phyloP scores from a whole-genome alignment of 2,329 filamentous ascomycete species.

The Penicillium glabrum region DNA sequence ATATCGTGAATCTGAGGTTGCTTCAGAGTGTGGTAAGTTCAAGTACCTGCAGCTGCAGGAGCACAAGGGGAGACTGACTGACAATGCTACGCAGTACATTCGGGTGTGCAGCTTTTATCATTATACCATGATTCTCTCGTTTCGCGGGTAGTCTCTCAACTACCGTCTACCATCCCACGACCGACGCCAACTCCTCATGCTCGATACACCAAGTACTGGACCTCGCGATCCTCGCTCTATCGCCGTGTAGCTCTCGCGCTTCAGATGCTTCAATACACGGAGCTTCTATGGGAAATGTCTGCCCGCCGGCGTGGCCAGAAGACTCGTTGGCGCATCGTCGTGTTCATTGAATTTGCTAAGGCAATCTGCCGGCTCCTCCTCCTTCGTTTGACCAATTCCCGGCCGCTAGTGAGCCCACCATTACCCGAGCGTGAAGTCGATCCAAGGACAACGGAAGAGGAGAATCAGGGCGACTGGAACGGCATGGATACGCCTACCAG shows the following conservation, averaged over 20 bases:
- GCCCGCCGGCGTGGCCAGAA: constrained; percentile 80
- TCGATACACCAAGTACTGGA: constrained; percentile 66
- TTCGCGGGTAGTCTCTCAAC: constrained; percentile 59
- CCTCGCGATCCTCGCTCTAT: constrained; percentile 66
- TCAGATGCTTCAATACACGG: constrained; percentile 90
- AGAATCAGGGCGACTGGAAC: constrained; percentile 39
- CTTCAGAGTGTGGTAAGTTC: constrained; percentile 74
- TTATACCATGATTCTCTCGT: constrained; percentile 91
- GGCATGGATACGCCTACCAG: constrained; percentile 47
- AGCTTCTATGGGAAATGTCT: constrained; percentile 96
- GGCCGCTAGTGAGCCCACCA: constrained; percentile 78
- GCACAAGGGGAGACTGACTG: constrained; percentile 20
- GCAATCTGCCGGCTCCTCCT: constrained; percentile 79
- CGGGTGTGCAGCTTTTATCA: constrained; percentile 82
- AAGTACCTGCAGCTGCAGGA: constrained; percentile 5
- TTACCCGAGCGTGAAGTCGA: constrained; percentile 83
- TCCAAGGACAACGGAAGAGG: constrained; percentile 57
- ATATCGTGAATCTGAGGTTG: constrained; percentile 78
- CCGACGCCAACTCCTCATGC: constrained; percentile 58
- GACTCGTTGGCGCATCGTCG: constrained; percentile 80
- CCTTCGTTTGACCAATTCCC: constrained; percentile 76
- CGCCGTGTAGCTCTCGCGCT: constrained; percentile 76
- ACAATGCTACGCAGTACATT: constrained; percentile 61
- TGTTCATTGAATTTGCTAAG: constrained; percentile 82
- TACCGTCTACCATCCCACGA: constrained; percentile 53